Evolutionary conservation across 2,329 filamentous ascomycete species (phyloP).

Genomic region (Xylaria sp.): DNA sequence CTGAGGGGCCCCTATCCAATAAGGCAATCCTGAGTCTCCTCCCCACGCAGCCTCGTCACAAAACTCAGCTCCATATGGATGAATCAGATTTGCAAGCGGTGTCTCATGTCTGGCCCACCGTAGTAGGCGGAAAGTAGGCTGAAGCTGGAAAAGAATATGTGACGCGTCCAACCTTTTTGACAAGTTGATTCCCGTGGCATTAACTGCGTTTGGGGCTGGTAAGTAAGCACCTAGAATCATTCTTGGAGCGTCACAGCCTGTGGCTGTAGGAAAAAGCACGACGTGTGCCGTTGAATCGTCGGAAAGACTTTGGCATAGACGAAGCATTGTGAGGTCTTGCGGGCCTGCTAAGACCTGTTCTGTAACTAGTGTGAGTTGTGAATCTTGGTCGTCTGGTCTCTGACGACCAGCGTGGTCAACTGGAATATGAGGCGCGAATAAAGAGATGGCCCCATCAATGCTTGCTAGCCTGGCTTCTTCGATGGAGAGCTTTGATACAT

Average conservation of each 20-base stretch:
- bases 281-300: neutral
- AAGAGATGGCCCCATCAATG: conserved; percentile 4
- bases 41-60: neutral
- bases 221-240: conserved; percentile 19
- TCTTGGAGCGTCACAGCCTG: neutral
- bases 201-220: neutral
- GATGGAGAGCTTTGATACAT: neutral
- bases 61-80: neutral
- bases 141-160: conserved; percentile 26
- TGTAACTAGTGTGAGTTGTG: neutral
- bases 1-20: conserved; percentile 10
- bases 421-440: conserved; percentile 20
- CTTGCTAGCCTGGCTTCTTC: neutral
- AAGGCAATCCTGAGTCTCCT: neutral
- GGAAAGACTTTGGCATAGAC: neutral
- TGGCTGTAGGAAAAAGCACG: neutral
- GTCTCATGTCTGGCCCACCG: neutral
- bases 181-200: neutral
- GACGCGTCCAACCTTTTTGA: neutral
- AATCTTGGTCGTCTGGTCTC: neutral
- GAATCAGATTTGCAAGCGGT: conserved; percentile 1
- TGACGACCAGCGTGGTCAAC: neutral
- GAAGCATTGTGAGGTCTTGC: neutral
- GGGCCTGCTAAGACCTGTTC: neutral
- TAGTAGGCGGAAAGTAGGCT: conserved; percentile 3